Conservation (phyloP, 2,329 filamentous ascomycete genomes). For the Venturia aucupariae region DNA sequence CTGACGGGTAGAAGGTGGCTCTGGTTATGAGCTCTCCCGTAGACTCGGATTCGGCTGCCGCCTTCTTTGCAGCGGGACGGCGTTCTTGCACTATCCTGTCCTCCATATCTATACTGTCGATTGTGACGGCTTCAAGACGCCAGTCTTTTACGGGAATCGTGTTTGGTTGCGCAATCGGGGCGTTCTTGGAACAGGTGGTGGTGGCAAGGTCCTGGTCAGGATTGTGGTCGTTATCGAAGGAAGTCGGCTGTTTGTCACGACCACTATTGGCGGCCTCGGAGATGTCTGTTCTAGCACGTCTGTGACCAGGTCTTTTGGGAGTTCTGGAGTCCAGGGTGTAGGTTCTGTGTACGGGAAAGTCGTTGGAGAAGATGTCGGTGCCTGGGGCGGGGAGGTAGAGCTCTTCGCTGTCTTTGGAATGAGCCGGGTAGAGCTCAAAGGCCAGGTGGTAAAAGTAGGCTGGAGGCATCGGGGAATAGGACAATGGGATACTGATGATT, state of each 20-base stretch:
- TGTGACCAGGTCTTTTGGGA: neutral
- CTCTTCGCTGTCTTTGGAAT: slow-evolving; percentile 15
- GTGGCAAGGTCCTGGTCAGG: neutral
- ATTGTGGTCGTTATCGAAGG: slow-evolving; percentile 1
- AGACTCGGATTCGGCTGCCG: slow-evolving; percentile 34
- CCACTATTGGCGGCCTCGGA: neutral
- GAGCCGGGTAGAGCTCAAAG: slow-evolving; percentile 45
- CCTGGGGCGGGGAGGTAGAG: slow-evolving; percentile 30
- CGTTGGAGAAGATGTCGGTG: slow-evolving; percentile 37
- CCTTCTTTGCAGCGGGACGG: slow-evolving; percentile 27
- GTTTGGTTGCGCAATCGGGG: neutral
- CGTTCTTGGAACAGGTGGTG: neutral
- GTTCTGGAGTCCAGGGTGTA: slow-evolving; percentile 27
- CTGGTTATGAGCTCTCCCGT: slow-evolving; percentile 63
- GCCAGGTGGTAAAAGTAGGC: slow-evolving; percentile 55
- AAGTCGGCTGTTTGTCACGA: neutral
- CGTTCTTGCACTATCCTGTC: slow-evolving; percentile 23
- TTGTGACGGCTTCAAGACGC: slow-evolving; percentile 68
- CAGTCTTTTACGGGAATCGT: slow-evolving; percentile 48
- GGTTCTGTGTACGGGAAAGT: slow-evolving; percentile 34
- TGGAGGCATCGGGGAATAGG: slow-evolving; percentile 24
- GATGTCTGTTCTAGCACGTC: neutral
- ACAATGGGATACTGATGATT: too few species aligned
- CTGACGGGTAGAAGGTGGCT: slow-evolving; percentile 64
- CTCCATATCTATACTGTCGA: slow-evolving; percentile 73